Base-by-base conservation (phyloP, 2,329 filamentous ascomycete genomes). In the Colletotrichum sp. region DNA sequence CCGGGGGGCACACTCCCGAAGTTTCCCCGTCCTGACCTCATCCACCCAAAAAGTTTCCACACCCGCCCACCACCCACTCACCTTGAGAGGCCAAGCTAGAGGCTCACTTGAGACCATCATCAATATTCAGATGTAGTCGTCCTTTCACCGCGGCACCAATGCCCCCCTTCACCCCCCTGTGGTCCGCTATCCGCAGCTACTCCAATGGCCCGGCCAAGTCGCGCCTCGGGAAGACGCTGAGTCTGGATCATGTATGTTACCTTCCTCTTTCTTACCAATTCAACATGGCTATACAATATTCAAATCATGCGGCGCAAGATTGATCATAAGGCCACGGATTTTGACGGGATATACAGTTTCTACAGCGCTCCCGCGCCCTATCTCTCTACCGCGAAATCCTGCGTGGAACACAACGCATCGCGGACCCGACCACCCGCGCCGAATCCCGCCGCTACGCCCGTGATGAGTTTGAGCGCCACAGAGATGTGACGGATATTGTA, bases 391-490 rank as follows among this genome's bases (percentile, higher is more conserved):
- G 92, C 43, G 86, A 84, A 22, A 89, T 93, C 70, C 80, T 93
- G 39, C 89, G 91, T 28, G 88, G 88, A 75, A 91, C 89, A 3
- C 84, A 84, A 39, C 84, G 83, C 71, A 92, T 93, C 72, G 70
- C 78, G 18, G 90, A 93, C 79, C 80, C 85, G 9, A 82, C 79
- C 5, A 90, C 90, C 7, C 88, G 87, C 66, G 83, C 84, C n/a
- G 92, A 93, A 81, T 91, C 90, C 8, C 85, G 88, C 71, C 84
- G 83, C 70, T 92, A 89, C 82, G 91, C 88, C 43, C 88, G 91
- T 25, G 88, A 89, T 74, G 92, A 93, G 80, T 92, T 93, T 80
- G 89, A 92, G 82, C 87, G 91, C 72, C 89, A 92, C 79, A 87
- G 88, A 28, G 78, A 83, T 70, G 90, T 93, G 62, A 89, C 87